These are phyloP conservation scores for Spathaspora sp. DNA, from an alignment of 1,139 yeast genomes.

Conservation along the genomic window DNA sequence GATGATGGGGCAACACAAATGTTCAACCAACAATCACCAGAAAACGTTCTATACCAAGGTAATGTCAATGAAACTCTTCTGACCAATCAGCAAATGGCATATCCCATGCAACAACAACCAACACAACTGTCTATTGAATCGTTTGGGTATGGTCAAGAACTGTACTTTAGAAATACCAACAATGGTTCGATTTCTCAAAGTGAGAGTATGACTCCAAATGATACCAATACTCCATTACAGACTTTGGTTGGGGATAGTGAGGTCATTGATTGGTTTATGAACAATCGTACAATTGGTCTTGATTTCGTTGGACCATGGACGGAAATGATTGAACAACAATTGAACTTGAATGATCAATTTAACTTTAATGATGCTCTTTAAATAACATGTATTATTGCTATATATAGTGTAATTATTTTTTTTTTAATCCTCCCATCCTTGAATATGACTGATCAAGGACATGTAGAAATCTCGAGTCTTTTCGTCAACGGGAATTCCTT, in stretches of 20 bases:
- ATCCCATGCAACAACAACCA: slow-evolving; percentile 3
- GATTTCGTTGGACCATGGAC: slow-evolving; percentile 91
- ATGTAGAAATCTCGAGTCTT: slow-evolving; percentile 7
- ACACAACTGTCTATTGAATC: slow-evolving; percentile 8
- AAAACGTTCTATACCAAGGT: neutral
- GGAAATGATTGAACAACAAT: slow-evolving; percentile 72
- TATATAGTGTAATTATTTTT: neutral
- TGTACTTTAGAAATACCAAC: neutral
- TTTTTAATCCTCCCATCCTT: slow-evolving; percentile 11
- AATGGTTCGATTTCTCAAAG: slow-evolving; percentile 6
- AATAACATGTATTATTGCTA: neutral
- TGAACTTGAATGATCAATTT: slow-evolving; percentile 37
- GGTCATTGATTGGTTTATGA: slow-evolving; percentile 71
- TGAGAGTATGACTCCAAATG: slow-evolving; percentile 11
- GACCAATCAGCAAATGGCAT: slow-evolving; percentile 2
- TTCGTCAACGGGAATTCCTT: slow-evolving; percentile 5
- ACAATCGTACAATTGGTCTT: slow-evolving; percentile 65
- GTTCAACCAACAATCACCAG: neutral
- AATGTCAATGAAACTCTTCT: slow-evolving; percentile 4
- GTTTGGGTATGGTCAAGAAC: slow-evolving; percentile 9
- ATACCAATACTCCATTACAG: slow-evolving; percentile 16
- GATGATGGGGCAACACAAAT: neutral
- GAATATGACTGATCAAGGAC: slow-evolving; percentile 11
- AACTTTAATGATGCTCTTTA: slow-evolving; percentile 23
- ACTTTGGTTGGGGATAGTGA: slow-evolving; percentile 49